Evolutionary conservation across 1,284 basidiomycete species (phyloP).

Genomic region (Melampsora abietis-canadensis): DNA sequence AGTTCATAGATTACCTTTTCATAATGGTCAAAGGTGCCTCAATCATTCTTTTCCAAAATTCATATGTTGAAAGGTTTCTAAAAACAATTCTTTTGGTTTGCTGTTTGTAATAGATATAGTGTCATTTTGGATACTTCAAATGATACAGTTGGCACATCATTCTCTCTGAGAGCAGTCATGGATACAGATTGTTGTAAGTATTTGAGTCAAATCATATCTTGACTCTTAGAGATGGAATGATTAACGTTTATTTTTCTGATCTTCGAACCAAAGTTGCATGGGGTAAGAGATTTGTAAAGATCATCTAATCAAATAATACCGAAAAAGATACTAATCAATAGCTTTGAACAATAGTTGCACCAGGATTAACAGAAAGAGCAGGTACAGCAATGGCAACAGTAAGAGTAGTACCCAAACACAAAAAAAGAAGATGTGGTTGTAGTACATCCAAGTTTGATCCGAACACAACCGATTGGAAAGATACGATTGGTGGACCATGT

Average conservation of each 20-base stretch:
- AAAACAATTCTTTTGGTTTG: not conserved
- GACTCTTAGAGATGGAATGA: too few species aligned
- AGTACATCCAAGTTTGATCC: not conserved
- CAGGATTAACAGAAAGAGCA: conserved; percentile 30
- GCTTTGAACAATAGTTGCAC: conserved; percentile 17
- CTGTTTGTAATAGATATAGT: conserved; percentile 22
- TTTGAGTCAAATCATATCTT: not conserved
- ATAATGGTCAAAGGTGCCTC: conserved; percentile 31
- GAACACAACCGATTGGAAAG: conserved; percentile 23
- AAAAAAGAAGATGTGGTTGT: conserved; percentile 6
- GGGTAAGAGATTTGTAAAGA: conserved; percentile 16
- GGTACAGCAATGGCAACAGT: conserved; percentile 35
- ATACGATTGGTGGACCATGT: conserved; percentile 32
- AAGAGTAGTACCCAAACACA: conserved; percentile 13
- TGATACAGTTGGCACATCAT: conserved; percentile 20
- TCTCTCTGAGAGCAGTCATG: conserved; percentile 37
- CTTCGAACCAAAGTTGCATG: conserved; percentile 25
- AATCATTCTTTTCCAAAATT: too few species aligned
- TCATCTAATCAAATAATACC: not conserved
- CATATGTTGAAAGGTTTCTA: too few species aligned
- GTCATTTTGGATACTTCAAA: conserved; percentile 33
- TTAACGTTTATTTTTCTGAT: not conserved
- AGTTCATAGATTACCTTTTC: conserved; percentile 30
- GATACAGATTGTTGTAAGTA: conserved; percentile 42
- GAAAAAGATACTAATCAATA: not conserved